These are phyloP conservation scores for Crassisporium funariophilum DNA, from an alignment of 768 basidiomycete species.

Conservation along the genomic window DNA sequence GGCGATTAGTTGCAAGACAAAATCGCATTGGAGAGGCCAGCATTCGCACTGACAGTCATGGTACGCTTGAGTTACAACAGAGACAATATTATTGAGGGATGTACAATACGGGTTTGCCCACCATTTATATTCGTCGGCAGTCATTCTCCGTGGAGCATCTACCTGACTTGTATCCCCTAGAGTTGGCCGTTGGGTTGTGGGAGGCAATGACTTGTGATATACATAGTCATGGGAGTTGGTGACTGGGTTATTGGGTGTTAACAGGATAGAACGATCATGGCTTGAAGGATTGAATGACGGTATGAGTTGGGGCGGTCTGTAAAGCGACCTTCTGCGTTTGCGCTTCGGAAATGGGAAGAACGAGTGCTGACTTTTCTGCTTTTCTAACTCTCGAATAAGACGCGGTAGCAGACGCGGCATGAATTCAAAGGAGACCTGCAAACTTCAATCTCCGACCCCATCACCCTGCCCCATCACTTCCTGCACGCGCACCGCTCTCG, in stretches of 20 bases:
- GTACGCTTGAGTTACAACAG: background rate
- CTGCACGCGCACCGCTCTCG: no score
- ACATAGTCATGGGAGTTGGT: slow-evolving; percentile 48
- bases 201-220: slow-evolving; percentile 61
- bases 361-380: slow-evolving; percentile 24
- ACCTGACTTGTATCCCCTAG: slow-evolving; percentile 19
- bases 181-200: slow-evolving; percentile 39
- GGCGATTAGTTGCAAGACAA: slow-evolving; percentile 51
- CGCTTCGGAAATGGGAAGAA: slow-evolving; percentile 27
- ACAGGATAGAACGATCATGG: slow-evolving; percentile 60
- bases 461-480: no score
- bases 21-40: slow-evolving; percentile 61
- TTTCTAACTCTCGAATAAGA: slow-evolving; percentile 46
- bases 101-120: slow-evolving; percentile 79
- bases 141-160: slow-evolving; percentile 60
- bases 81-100: slow-evolving; percentile 17
- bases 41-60: slow-evolving; percentile 61
- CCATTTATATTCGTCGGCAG: slow-evolving; percentile 60
- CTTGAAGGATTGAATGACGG: slow-evolving; percentile 49
- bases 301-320: slow-evolving; percentile 33
- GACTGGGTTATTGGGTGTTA: slow-evolving; percentile 55
- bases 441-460: no score
- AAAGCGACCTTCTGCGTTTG: slow-evolving; percentile 32
- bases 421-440: no score
- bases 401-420: slow-evolving; percentile 79